phyloP scores from a whole-genome alignment of 805 yeast genomes.

The Spathaspora passalidarum region DNA sequence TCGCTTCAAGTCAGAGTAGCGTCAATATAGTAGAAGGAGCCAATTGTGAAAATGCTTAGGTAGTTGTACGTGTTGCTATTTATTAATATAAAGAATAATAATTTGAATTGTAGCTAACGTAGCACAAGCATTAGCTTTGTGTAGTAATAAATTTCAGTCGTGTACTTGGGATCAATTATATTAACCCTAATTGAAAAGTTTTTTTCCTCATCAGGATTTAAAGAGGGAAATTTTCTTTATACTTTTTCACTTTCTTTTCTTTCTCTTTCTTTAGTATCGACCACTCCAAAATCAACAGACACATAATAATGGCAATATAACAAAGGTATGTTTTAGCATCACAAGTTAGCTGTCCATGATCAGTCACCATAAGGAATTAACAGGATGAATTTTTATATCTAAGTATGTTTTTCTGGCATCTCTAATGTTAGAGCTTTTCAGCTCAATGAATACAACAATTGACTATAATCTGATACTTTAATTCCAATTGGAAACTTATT shows the following conservation, averaged over 20 bases:
- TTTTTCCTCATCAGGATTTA: background rate
- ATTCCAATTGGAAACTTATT: background rate
- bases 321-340: background rate
- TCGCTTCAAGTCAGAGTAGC: background rate
- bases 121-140: too few species aligned
- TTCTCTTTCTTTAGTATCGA: background rate
- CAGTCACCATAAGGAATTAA: conserved; percentile 1
- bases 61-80: too few species aligned
- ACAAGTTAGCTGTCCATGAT: background rate
- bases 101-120: too few species aligned
- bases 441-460: conserved; percentile 78
- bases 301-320: background rate
- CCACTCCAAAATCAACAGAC: background rate
- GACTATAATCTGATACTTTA: conserved; percentile 60
- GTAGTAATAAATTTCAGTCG: too few species aligned
- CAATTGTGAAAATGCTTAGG: too few species aligned
- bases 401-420: conserved; percentile 81
- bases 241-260: background rate
- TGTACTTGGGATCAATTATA: background rate
- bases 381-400: conserved; percentile 36
- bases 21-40: background rate
- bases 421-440: conserved; percentile 80
- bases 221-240: background rate
- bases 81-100: too few species aligned
- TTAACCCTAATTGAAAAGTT: background rate